Evolutionary conservation across 345 rosid genomes (phyloP), one percentile per base, ranked within the genome.

Genomic region (Gossypium stocksii): DNA sequence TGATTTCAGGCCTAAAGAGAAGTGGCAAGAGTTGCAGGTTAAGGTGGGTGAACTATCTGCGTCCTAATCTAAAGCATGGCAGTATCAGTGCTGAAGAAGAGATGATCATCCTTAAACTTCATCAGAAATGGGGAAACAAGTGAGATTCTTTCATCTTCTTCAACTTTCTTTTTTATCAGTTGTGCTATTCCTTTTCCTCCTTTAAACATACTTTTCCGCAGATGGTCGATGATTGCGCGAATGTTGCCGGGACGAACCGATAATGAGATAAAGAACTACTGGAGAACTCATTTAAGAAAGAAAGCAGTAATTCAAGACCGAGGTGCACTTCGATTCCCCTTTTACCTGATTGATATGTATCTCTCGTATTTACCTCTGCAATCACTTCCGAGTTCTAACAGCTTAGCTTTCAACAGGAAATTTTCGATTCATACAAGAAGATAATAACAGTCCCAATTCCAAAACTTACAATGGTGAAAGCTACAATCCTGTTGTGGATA

Each of bases 21-120:
- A 89, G 88, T 59, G 94, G 96, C 41, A 89, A 89, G 88, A 90
- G 92, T 82, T 90, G 93, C 72, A 85, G 92, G 64, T 76, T 88
- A 70, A 81, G 93, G 43, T 89, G 96, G 96, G 79, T 90, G 85
- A 89, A 92, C 83, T 88, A 90, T 71, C 78, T 92, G 45, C 80
- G 78, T 46, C 93, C 96, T 7, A 84, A 77, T 72, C 75, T 92
- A 22, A 89, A 90, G 79, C 91, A 62, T 7, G 85, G 91, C n/a
- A 80, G 72, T 25, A 85, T 92, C 53, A 86, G 79, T 77, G 71
- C 72, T 44, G 92, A 88, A 74, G 96, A 92, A 78, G 91, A 86
- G 51, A 76, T n/a, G 12, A 76, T 84, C 73, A 85, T 92, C 20
- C 44, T 85, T 68, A 83, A 86, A 73, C 88, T 92, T 69, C 92